A percentile compares a stretch with the other conserved stretches of the same genome.
phyloP scores from a whole-genome alignment of 2,329 filamentous ascomycete genomes.

The Nectriaceae sp. region DNA sequence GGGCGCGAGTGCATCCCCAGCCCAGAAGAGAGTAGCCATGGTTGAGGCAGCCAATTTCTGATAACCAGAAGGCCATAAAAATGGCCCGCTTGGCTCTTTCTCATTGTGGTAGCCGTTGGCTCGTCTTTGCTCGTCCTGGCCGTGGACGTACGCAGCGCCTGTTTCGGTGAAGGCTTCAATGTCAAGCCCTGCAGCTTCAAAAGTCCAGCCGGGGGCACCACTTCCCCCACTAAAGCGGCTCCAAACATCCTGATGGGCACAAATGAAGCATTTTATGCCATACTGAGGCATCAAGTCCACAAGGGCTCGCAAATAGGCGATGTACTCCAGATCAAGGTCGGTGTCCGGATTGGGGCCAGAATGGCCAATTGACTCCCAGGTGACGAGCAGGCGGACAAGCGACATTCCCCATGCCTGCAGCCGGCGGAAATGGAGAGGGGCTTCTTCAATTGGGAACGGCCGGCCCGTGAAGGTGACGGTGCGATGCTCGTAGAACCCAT shows the following conservation, averaged over 20 bases:
- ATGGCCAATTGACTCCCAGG: slow-evolving; percentile 43
- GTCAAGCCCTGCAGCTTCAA: slow-evolving; percentile 42
- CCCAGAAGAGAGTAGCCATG: slow-evolving; percentile 33
- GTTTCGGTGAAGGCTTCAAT: slow-evolving; percentile 37
- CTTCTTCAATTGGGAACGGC: slow-evolving; percentile 40
- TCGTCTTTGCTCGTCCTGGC: slow-evolving; percentile 34
- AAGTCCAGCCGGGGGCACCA: slow-evolving; percentile 44
- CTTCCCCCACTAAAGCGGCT: slow-evolving; percentile 44
- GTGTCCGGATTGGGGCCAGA: slow-evolving; percentile 31
- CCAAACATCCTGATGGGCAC: slow-evolving; percentile 46
- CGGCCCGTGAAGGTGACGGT: slow-evolving; percentile 41
- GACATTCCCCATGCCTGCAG: slow-evolving; percentile 41
- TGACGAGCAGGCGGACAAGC: slow-evolving; percentile 42
- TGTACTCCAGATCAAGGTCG: slow-evolving; percentile 41
- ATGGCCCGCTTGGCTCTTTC: slow-evolving; percentile 37
- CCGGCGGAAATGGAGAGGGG: slow-evolving; percentile 40
- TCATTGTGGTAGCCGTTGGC: slow-evolving; percentile 26
- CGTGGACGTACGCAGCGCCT: slow-evolving; percentile 38
- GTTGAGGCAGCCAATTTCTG: slow-evolving; percentile 40
- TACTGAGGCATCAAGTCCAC: slow-evolving; percentile 39
- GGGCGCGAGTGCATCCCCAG: slow-evolving; percentile 31
- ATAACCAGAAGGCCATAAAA: slow-evolving; percentile 40
- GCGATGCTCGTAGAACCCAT: slow-evolving; percentile 42
- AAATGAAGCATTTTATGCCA: slow-evolving; percentile 44
- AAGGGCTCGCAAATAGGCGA: slow-evolving; percentile 38